A percentile compares a stretch with the other conserved stretches of the same genome.
Evolutionary conservation across 257 asterid species (phyloP).

Genomic region (Solanum chmielewskii): DNA sequence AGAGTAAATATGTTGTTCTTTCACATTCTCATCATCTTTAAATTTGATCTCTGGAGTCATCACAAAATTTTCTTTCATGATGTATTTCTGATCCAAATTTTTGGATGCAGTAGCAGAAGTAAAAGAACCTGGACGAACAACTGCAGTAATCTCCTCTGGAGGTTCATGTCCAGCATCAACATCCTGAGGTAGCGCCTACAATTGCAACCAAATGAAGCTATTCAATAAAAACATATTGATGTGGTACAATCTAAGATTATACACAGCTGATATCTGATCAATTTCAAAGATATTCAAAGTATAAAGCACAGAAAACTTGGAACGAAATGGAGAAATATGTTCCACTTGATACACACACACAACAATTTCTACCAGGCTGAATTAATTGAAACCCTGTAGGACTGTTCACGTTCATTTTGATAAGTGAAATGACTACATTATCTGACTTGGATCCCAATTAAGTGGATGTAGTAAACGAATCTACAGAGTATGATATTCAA

Average conservation of each 20-base stretch:
- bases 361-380: neutral
- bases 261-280: neutral
- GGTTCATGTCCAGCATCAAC: slow-evolving; percentile 39
- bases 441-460: neutral
- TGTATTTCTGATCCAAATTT: slow-evolving; percentile 39
- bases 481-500: neutral
- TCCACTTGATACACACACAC: neutral
- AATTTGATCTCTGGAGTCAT: slow-evolving; percentile 22
- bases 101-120: slow-evolving; percentile 1
- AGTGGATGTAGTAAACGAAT: neutral
- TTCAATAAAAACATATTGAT: neutral
- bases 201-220: neutral
- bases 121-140: slow-evolving; percentile 47
- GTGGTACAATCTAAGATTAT: neutral
- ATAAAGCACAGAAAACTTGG: neutral
- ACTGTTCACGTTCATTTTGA: neutral
- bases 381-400: neutral
- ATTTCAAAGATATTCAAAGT: neutral
- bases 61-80: slow-evolving; percentile 19
- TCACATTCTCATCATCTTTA: neutral
- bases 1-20: slow-evolving; percentile 16
- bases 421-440: neutral
- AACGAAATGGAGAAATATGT: neutral
- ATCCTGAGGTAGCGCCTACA: slow-evolving; percentile 34
- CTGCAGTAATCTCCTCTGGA: slow-evolving; percentile 37